phyloP scores from a whole-genome alignment of 2,329 filamentous ascomycete genomes.

The Colletotrichum sp. region DNA sequence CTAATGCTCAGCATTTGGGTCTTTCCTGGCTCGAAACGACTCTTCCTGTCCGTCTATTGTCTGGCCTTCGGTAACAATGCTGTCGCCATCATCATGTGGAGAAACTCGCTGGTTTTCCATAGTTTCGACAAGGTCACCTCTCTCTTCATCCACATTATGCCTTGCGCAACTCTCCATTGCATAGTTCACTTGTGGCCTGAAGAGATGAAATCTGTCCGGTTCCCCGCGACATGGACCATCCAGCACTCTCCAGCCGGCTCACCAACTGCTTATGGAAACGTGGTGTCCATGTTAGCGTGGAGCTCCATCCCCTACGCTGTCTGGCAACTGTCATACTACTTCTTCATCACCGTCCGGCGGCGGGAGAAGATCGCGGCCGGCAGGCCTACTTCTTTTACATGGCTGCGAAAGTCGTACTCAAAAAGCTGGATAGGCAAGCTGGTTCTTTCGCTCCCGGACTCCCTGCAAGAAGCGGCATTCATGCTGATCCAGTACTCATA shows the following conservation, averaged over 20 bases:
- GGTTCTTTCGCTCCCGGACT: constrained; percentile 77
- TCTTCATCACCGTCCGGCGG: constrained; percentile 94
- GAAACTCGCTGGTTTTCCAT: constrained; percentile 97
- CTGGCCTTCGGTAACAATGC: constrained; percentile 96
- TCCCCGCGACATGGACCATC: constrained; percentile 86
- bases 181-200: constrained; percentile 81
- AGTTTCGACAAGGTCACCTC: constrained; percentile 98
- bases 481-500: constrained; percentile 97
- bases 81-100: constrained; percentile 98
- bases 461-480: constrained; percentile 85
- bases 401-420: constrained; percentile 90
- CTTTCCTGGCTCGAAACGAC: constrained; percentile 86
- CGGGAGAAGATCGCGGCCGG: constrained; percentile 95
- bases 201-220: constrained; percentile 69
- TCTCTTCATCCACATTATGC: constrained; percentile 99
- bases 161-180: constrained; percentile 90
- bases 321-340: constrained; percentile 94
- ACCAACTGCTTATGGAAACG: constrained; percentile 77
- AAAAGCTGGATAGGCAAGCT: constrained; percentile 88
- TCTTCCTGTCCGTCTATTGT: constrained; percentile 93
- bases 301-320: constrained; percentile 89
- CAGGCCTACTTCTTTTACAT: constrained; percentile 95
- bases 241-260: constrained; percentile 72
- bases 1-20: constrained; percentile 84
- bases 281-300: constrained; percentile 90